phyloP scores from a whole-genome alignment of 331 rosid genomes.

The Quercus tomentella region DNA sequence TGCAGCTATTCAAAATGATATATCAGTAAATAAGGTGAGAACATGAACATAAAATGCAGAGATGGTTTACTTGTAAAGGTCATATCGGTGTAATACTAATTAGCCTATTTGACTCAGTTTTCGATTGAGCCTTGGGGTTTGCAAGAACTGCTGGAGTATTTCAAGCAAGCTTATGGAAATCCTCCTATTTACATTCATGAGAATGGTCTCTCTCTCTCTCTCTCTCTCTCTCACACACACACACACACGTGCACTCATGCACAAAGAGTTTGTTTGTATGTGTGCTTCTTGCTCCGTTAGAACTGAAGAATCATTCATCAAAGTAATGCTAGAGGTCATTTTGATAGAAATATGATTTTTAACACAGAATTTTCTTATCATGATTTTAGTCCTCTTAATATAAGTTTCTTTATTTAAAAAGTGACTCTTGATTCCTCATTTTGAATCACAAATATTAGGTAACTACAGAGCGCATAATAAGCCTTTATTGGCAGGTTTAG shows the following conservation, averaged over 20 bases:
- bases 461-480: not conserved
- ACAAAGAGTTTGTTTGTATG: not conserved
- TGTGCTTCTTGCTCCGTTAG: not conserved
- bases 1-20: not conserved
- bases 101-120: conserved; percentile 24
- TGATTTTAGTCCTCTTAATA: not conserved
- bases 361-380: not conserved
- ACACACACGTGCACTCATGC: not conserved
- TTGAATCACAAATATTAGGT: not conserved
- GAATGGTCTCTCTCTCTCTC: conserved; percentile 46
- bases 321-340: not conserved
- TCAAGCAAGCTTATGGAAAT: conserved; percentile 48
- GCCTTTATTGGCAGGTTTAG: not conserved
- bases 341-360: not conserved
- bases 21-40: conserved; percentile 21
- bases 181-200: conserved; percentile 56
- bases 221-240: not conserved
- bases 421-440: not conserved
- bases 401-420: not conserved
- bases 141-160: conserved; percentile 26
- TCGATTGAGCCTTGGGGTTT: conserved; percentile 34
- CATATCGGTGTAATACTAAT: not conserved
- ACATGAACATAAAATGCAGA: not conserved
- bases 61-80: not conserved
- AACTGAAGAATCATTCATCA: not conserved